Base-by-base conservation (phyloP, 768 basidiomycete species). In the Tephrocybe sp. region DNA sequence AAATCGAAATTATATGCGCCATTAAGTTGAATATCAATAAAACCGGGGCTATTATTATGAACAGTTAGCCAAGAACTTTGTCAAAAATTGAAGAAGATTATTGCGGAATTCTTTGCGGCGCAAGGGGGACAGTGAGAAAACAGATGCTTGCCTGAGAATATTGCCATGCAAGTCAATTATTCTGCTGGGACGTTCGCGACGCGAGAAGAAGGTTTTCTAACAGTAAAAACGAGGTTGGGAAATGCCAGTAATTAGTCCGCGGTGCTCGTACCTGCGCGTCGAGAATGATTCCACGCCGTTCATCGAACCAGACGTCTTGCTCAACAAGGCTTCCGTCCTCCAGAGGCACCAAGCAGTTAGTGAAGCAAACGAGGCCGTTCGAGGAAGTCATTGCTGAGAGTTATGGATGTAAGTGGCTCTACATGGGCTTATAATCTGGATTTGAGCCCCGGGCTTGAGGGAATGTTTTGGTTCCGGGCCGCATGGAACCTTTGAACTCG, bases 1-100 rank as follows among this genome's bases (percentile, higher is more conserved):
- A 93, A 92, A 64, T 92, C 90, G 61, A 91, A 88, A 24, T 85
- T 83, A 62, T 90, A 93, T 4, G 84, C 92, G 29, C 93, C 93
- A 55, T 95, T 94, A 53, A 95, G 84, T 60, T 95, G 93, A 15
- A 87, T 81, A 67, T 94, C 93, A 42, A 94, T 77, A 59, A 86
- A 79, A 12, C 92, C 92, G 2, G 92, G 92, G 63, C 89, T 91
- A 56, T 31, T 13, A 15, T 24, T 8, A 29, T 5, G 19, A 4
- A 25, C 4, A 9, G 16, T 45, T 9, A 51, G 39, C 23, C 8
- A 43, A 4, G 5, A 13, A 39, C 15, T 30, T 22, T 6, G 40
- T 10, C n/a, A n/a, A 6, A 29, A 8, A 27, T 13, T n/a, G 9
- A 5, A 15, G 3, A 6, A n/a, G 2, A 8, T 3, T 38, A 27